These are phyloP conservation scores for Bruguiera sexangula DNA, from an alignment of 345 rosid species.

Conservation along the genomic window DNA sequence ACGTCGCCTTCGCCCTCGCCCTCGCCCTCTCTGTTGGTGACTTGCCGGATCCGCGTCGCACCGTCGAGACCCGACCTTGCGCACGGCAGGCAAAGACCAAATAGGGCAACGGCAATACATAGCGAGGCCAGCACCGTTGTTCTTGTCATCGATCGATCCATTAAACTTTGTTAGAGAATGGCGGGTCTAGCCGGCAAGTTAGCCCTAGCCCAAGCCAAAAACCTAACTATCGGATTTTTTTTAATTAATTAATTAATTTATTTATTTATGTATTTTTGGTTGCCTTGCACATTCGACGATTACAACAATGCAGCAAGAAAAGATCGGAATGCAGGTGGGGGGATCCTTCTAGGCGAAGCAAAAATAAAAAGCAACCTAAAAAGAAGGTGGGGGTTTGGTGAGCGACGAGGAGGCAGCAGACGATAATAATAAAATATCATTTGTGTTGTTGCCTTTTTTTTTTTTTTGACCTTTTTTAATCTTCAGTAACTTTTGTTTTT, in stretches of 20 bases:
- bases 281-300: not conserved
- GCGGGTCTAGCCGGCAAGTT: not conserved
- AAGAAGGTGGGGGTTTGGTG: not conserved
- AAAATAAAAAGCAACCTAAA: too few relatives aligned
- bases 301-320: not conserved
- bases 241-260: not conserved
- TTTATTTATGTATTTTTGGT: not conserved
- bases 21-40: conserved; percentile 27
- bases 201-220: conserved; percentile 3
- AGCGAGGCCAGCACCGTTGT: not conserved
- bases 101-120: not conserved
- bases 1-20: conserved; percentile 17
- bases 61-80: conserved; percentile 24
- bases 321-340: too few relatives aligned
- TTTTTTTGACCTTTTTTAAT: too few relatives aligned
- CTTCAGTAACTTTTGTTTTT: too few relatives aligned
- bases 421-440: too few relatives aligned
- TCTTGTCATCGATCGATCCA: conserved; percentile 3
- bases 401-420: not conserved
- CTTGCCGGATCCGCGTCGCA: conserved; percentile 28
- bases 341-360: too few relatives aligned
- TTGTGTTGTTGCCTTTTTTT: too few relatives aligned
- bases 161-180: not conserved
- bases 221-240: not conserved
- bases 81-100: conserved; percentile 5